Conservation (phyloP, 768 basidiomycete species). For the Basidioascus undulatus region DNA sequence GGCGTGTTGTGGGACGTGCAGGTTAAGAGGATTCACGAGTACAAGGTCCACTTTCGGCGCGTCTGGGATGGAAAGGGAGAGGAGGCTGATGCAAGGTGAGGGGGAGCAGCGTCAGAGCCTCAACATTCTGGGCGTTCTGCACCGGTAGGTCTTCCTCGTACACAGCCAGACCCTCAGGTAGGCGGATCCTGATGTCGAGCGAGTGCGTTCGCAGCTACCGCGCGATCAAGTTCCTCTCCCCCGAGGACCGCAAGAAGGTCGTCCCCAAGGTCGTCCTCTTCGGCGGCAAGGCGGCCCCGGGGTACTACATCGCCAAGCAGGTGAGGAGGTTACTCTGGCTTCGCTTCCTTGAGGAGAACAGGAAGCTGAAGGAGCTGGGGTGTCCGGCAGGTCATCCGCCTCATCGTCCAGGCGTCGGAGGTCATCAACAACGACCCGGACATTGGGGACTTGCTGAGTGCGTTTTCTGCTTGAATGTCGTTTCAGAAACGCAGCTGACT, state of each 20-base stretch:
- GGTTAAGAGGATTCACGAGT: conserved; percentile 80
- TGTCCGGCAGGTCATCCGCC: conserved; percentile 44
- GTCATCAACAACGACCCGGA: conserved; percentile 64
- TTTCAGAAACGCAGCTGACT: too few species aligned
- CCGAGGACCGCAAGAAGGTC: conserved; percentile 56
- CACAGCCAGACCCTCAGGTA: too few species aligned
- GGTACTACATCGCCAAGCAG: conserved; percentile 72
- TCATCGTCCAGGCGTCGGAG: conserved; percentile 73
- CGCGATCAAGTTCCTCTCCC: conserved; percentile 47
- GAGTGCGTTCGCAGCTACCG: conserved; percentile 69
- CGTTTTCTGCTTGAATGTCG: too few species aligned
- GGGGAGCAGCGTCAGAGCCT: conserved; percentile 56
- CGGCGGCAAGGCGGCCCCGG: conserved; percentile 90
- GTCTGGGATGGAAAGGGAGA: not conserved
- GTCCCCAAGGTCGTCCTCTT: conserved; percentile 39
- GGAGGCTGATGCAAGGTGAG: not conserved
- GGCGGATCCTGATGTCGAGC: too few species aligned
- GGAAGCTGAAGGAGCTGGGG: not conserved
- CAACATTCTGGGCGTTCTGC: conserved; percentile 75
- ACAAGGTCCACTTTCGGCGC: conserved; percentile 34
- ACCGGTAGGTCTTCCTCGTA: conserved; percentile 19
- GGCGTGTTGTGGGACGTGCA: conserved; percentile 71
- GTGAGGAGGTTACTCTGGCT: conserved; percentile 20
- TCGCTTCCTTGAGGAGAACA: not conserved
- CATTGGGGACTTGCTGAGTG: conserved; percentile 50